Evolutionary conservation across 805 yeast species (phyloP), one percentile per base, ranked within the genome.

Genomic region (Ogataea pini): DNA sequence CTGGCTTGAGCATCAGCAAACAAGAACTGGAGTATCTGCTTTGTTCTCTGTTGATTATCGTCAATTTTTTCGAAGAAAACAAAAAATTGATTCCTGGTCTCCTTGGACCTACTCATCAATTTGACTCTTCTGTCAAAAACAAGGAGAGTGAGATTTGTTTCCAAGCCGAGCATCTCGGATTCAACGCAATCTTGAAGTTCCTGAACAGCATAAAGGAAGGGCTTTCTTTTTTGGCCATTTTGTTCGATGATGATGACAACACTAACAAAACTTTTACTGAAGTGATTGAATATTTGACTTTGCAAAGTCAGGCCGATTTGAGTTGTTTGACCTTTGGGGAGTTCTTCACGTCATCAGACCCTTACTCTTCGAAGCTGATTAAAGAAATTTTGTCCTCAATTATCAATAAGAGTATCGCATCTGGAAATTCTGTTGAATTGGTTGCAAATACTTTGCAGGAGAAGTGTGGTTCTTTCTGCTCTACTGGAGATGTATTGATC

Each of bases 401-500:
- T 31, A 90, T 94, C 52, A 91, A 91, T 68, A 86, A 86, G 64
- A 89, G 87, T 56, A 90, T 94, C 48, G 76, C 88, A 32, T 82
- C 87, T 55, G 98, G 99, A n/a, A 92, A 89, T 3, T 86, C 96
- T 0, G 92, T 94, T 38, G 98, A 92, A 63, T 75, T 85, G 48
- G 88, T 92, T 44, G 96, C 97, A 1, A 82, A 84, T 29, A 82
- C 91, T 1, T 72, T 94, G 44, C 96, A 94, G 67, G 95, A 89
- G 46, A 83, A 92, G 50, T 94, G 99, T 72, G 96, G 96, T 1
- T 83, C 96, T 0, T 94, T 90, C 68, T 94, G 98, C 62, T 89
- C 97, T 0, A 82, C 96, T 13, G 89, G 86, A 56, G 99, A 94
- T 67, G 97, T 94, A 22, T 77, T 90, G 50, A 88, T 94, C 12